These are phyloP conservation scores for Penicillium olsonii DNA, from an alignment of 2,329 filamentous ascomycete genomes.

Conservation along the genomic window DNA sequence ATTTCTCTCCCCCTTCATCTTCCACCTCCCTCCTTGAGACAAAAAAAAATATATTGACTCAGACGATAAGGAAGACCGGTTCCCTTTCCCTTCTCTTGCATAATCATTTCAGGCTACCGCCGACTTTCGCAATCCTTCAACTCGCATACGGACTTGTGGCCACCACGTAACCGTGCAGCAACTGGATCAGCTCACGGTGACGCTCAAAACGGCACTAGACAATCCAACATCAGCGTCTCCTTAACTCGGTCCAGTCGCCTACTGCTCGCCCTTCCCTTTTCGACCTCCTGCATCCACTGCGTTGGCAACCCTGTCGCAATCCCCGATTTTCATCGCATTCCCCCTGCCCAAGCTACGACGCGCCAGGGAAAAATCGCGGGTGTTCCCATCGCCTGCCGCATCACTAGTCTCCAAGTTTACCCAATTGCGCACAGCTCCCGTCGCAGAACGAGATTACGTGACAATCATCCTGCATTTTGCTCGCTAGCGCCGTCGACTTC, in stretches of 20 bases:
- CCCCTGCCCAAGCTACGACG: conserved; percentile 15
- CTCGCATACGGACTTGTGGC: conserved; percentile 29
- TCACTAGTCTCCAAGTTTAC: conserved; percentile 16
- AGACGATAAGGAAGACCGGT: conserved; percentile 16
- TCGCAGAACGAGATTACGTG: not conserved
- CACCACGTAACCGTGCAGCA: conserved; percentile 41
- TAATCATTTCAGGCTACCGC: conserved; percentile 24
- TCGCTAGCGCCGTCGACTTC: conserved; percentile 14
- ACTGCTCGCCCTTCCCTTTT: conserved; percentile 37
- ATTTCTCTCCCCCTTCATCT: conserved; percentile 7
- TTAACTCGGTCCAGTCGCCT: conserved; percentile 30
- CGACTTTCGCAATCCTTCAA: conserved; percentile 24
- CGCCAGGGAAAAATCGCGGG: conserved; percentile 24
- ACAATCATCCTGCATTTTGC: conserved; percentile 13
- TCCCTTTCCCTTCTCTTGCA: conserved; percentile 25
- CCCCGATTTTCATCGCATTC: conserved; percentile 30
- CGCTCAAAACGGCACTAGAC: conserved; percentile 28
- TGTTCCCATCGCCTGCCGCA: conserved; percentile 26
- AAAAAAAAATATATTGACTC: conserved; percentile 9
- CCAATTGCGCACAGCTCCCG: conserved; percentile 19
- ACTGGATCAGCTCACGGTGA: conserved; percentile 29
- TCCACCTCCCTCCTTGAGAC: conserved; percentile 10
- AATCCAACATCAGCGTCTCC: conserved; percentile 28
- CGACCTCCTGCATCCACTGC: conserved; percentile 38
- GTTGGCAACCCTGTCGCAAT: conserved; percentile 37